Base-by-base conservation (phyloP, 2,329 filamentous ascomycete species). In the Fusarium clavum region DNA sequence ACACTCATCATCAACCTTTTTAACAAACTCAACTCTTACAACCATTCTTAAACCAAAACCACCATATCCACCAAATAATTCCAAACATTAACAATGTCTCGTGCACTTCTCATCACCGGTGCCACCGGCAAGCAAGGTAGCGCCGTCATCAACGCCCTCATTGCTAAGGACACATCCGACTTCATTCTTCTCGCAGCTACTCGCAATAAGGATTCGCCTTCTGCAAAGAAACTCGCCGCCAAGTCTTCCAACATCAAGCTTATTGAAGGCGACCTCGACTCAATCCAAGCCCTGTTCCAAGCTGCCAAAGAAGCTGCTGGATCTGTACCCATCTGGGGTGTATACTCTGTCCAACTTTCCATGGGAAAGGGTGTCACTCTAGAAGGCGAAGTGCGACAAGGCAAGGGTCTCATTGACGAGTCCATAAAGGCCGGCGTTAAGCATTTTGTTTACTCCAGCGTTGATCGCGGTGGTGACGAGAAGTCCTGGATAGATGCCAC, bases 391-490 rank as follows among this genome's bases (percentile, higher is more conserved):
- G 43, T 69, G 0, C 48, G 49, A 4, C 68, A 70, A 38, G 67
- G 68, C n/a, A 70, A 70, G 27, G 62, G 45, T 6, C 58, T 70
- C 2, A 34, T 72, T 3, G 69, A 72, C 0, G 61, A 69, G 8
- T 54, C 69, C 0, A 62, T 72, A 40, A 64, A 63, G 34, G 25
- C 51, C 2, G 64, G 57, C 0, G 18, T 71, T 10, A 43, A 58
- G 11, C 74, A 75, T 22, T 87, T 76, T 59, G 74, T 76, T 8
- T 72, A 76, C 18, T 69, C 67, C n/a, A 69, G 69, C 6, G 73
- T 76, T 22, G 74, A 76, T 18, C 72, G 73, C 6, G 73, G 73
- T 16, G 74, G 74, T 22, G 70, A 76, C 24, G 52, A 72, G n/a
- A 58, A 49, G 41, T 76, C 71, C 8, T 75, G 73, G 73, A 25